These are phyloP conservation scores for Glebionis coronaria DNA, from an alignment of 129 eudicot species.

Conservation along the genomic window DNA sequence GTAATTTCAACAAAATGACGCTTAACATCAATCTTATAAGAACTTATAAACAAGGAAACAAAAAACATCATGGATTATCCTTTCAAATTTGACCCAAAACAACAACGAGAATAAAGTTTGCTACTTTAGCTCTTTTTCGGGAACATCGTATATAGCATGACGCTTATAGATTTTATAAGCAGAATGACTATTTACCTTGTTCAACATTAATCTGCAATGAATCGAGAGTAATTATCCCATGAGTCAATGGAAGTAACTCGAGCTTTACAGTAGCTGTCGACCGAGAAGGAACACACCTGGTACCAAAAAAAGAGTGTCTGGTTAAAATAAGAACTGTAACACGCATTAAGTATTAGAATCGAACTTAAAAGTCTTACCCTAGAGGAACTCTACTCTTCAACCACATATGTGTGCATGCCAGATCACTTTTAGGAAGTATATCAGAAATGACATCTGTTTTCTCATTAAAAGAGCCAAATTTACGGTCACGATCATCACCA, in stretches of 20 bases:
- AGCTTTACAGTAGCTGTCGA: slow-evolving; percentile 76
- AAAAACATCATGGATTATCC: no score
- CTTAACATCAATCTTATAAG: no score
- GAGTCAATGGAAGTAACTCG: slow-evolving; percentile 83
- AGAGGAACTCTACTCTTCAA: slow-evolving; percentile 87
- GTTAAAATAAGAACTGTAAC: no score
- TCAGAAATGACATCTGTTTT: slow-evolving; percentile 39
- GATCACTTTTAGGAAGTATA: slow-evolving; percentile 50
- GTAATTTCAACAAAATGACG: no score
- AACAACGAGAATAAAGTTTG: no score
- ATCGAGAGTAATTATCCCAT: slow-evolving; percentile 82
- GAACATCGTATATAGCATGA: background rate
- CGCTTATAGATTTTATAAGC: background rate
- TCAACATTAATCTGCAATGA: slow-evolving; percentile 76
- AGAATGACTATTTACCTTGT: slow-evolving; percentile 45
- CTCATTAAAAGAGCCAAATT: slow-evolving; percentile 33
- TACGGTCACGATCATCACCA: slow-evolving; percentile 36
- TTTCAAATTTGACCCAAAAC: no score
- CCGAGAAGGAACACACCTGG: slow-evolving; percentile 75
- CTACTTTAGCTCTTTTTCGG: no score
- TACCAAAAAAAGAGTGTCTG: no score
- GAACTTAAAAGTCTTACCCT: slow-evolving; percentile 46
- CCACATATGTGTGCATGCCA: slow-evolving; percentile 78
- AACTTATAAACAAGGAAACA: no score
- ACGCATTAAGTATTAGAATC: background rate